Evolutionary conservation across 2,329 filamentous ascomycete species (phyloP), one percentile per base, ranked within the genome.

Genomic region (Amauroascus verrucosus): DNA sequence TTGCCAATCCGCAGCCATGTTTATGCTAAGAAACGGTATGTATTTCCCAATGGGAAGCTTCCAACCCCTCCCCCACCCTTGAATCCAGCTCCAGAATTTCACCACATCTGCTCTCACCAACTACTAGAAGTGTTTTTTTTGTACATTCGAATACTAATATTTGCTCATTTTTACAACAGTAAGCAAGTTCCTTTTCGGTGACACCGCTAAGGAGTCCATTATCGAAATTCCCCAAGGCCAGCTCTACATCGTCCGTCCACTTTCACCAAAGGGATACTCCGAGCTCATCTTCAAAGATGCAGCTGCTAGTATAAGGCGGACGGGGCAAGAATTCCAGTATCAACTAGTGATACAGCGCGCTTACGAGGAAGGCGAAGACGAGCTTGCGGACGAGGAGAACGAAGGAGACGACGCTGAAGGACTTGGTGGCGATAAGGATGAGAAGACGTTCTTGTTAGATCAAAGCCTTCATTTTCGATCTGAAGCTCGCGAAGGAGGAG

Each of bases 221-320:
- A 88, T 95, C 71, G 90, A 97, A 68, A 84, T 98, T 41, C 83
- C 90, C 14, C 89, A 97, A 70, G 93, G 93, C 66, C 90, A 97
- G 71, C 87, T 98, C 43, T 98, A 96, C 71, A 85, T 98, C 61
- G 93, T 98, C 63, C 87, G 93, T 63, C 93, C 93, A 9, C 81
- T 88, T 48, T 97, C 91, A 6, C 89, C 91, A 54, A 98, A 98
- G 70, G 93, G 93, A 60, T 97, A 96, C 69, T 96, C 91, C 1
- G 93, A 98, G 71, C 88, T 97, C 67, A 95, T 98, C 71, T 98
- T 96, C 78, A 95, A 93, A 71, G 93, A 98, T 82, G 86, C 89
- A 37, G 86, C 88, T 45, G 88, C 91, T 51, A 88, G 85, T 58
- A 94, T 98, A 65, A 85, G 94, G 59, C 83, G 88, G 59, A 97